Base-by-base conservation (phyloP, 2,329 filamentous ascomycete species). In the Epicoccum sorghinum region DNA sequence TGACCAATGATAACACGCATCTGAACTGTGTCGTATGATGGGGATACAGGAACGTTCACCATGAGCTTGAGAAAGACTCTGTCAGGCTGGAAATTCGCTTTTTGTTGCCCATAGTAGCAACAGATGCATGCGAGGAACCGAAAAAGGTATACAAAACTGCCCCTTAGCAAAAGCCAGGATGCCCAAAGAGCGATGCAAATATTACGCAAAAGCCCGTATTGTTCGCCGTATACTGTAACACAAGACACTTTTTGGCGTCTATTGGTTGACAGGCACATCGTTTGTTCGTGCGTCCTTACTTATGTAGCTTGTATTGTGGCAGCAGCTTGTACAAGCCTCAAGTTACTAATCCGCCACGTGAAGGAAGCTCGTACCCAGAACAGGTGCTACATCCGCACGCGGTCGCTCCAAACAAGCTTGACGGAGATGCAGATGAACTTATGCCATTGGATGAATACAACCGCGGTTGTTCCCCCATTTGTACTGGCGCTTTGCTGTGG, bases 21-120 rank as follows among this genome's bases (percentile, higher is more conserved):
- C 23, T 8, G 14, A 29, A 22, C 7, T 22, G 12, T 36, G 10
- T 44, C 14, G 12, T 47, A 38, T 38, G 29, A n/a, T 41, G 52
- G 44, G 29, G 43, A 22, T 9, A 35, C 25, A 14, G 47, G 13
- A 8, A 27, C 6, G n/a, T 12, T 25, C 39, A 25, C 33, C n/a
- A 10, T 32, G 22, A 14, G 35, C 39, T 45, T 14, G 25, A 22
- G 24, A 29, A 24, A 24, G 12, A 8, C 48, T 48, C 47, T 59
- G 53, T 55, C 52, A 45, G 42, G 39, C 52, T 60, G 48, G 47
- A 29, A 36, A 18, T 40, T 66, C 62, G 65, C 61, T 62, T 61
- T 57, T 48, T 53, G 43, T 60, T 66, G 52, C 65, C 62, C 45
- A 52, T 53, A 51, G 35, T 29, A 62, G 58, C 33, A 23, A 43